These are phyloP conservation scores for Porcisia deanei DNA, from an alignment of 208 protist species.

Conservation along the genomic window DNA sequence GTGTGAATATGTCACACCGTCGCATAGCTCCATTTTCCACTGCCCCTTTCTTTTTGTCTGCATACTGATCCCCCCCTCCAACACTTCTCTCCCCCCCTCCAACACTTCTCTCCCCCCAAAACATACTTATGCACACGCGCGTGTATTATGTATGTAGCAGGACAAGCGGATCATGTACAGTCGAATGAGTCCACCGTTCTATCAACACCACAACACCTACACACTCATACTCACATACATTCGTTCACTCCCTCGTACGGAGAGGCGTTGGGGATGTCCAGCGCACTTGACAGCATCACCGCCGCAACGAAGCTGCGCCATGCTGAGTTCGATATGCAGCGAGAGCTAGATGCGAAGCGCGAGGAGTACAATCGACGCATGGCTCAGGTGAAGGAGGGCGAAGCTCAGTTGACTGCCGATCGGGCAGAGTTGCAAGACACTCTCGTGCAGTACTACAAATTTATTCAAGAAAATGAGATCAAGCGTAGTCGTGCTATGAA, in stretches of 20 bases:
- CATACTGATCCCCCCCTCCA: not conserved
- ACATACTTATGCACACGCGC: constrained; percentile 1
- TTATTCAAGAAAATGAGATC: constrained; percentile 94
- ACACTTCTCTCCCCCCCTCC: not conserved
- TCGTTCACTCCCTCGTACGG: not conserved
- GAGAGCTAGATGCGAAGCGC: constrained; percentile 86
- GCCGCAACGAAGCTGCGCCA: constrained; percentile 88
- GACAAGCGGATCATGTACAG: not conserved
- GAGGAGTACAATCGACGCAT: constrained; percentile 86
- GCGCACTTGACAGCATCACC: constrained; percentile 88
- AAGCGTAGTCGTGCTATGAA: constrained; percentile 87
- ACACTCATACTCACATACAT: not conserved
- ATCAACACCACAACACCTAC: not conserved
- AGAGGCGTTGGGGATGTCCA: constrained; percentile 48
- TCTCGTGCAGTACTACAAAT: constrained; percentile 94
- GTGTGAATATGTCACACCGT: not conserved
- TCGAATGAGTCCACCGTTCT: not conserved
- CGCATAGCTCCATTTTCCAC: no score
- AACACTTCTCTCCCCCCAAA: not conserved
- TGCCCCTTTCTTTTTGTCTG: no score
- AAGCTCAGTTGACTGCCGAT: constrained; percentile 75
- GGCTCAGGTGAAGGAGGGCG: constrained; percentile 78
- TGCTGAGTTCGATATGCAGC: constrained; percentile 83
- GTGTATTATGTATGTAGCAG: not conserved
- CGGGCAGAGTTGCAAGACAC: constrained; percentile 89